These are phyloP conservation scores for Amylocystis lapponica DNA, from an alignment of 768 basidiomycete genomes.

Conservation along the genomic window DNA sequence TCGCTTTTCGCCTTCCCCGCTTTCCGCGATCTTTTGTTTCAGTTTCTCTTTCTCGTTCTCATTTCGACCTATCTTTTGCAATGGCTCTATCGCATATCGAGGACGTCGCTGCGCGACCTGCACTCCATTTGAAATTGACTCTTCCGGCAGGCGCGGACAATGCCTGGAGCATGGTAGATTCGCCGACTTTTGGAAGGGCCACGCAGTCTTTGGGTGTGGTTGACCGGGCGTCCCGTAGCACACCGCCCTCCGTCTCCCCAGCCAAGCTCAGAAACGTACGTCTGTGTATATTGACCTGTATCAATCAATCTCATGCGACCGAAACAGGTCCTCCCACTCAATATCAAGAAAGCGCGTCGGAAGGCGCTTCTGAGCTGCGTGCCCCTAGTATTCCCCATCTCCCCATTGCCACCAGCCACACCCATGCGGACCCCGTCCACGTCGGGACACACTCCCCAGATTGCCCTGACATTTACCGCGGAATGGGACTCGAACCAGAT, in stretches of 20 bases:
- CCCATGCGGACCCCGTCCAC: too few relatives aligned
- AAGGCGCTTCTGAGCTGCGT: constrained; percentile 20
- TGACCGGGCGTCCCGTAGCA: too few relatives aligned
- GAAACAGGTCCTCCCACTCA: constrained; percentile 4
- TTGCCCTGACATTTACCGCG: constrained; percentile 25
- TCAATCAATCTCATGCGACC: too few relatives aligned
- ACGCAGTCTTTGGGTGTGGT: neutral
- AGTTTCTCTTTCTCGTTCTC: constrained; percentile 6
- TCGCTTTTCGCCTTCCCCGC: constrained; percentile 3
- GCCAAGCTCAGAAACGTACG: neutral
- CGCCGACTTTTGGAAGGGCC: constrained; percentile 10
- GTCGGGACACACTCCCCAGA: constrained; percentile 13
- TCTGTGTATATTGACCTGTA: neutral
- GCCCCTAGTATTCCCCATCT: constrained; percentile 19
- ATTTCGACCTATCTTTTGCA: constrained; percentile 11
- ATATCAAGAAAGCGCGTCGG: constrained; percentile 23
- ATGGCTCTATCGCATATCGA: constrained; percentile 16
- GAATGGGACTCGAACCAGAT: constrained; percentile 23
- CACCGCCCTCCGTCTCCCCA: too few relatives aligned
- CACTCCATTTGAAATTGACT: constrained; percentile 14
- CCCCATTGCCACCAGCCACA: constrained; percentile 14
- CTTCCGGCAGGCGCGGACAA: constrained; percentile 21
- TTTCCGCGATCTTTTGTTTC: too few relatives aligned
- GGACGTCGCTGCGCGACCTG: constrained; percentile 27
- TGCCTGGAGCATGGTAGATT: constrained; percentile 24